Percentiles rank a stretch among this genome's conserved stretches.
Conservation (phyloP, 805 yeast species). For the Wickerhamiella slavikovae region DNA sequence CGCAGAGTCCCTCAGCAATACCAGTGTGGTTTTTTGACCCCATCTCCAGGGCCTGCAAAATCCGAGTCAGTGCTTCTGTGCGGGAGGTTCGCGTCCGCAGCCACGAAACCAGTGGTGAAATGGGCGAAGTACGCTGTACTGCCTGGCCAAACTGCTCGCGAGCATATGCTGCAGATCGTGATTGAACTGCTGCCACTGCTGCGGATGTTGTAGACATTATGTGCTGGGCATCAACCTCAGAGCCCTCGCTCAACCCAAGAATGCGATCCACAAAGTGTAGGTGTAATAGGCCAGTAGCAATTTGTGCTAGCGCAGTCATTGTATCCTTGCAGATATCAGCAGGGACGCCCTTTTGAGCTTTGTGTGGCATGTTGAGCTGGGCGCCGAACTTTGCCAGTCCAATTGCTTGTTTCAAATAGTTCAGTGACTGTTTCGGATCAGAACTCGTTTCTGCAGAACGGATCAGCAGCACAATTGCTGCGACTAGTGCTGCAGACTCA, state of each 20-base stretch:
- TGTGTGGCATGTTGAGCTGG: too few species aligned
- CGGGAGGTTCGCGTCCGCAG: conserved; percentile 10
- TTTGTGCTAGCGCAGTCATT: conserved; percentile 9
- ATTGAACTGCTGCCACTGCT: conserved; percentile 12
- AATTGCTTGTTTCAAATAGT: too few species aligned
- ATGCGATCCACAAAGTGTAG: conserved; percentile 13
- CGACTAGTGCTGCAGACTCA: conserved; percentile 9
- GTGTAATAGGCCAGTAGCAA: conserved; percentile 15
- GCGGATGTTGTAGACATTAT: too few species aligned
- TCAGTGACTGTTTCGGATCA: too few species aligned
- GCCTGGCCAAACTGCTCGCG: conserved; percentile 14
- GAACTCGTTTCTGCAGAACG: conserved; percentile 6
- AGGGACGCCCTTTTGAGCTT: too few species aligned
- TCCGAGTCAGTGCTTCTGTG: conserved; percentile 12
- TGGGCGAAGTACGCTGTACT: conserved; percentile 12
- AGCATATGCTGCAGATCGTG: conserved; percentile 16
- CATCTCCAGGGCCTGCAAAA: conserved; percentile 14
- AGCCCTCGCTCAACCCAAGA: conserved; percentile 7
- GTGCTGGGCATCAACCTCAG: too few species aligned
- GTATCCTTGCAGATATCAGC: conserved; percentile 11
- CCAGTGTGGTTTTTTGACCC: conserved; percentile 13
- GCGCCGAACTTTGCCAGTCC: too few species aligned
- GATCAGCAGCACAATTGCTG: conserved; percentile 9
- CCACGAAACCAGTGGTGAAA: conserved; percentile 12
- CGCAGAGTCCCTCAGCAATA: conserved; percentile 13